Conservation (phyloP, 2,329 filamentous ascomycete species). For the Talaromyces sp. region DNA sequence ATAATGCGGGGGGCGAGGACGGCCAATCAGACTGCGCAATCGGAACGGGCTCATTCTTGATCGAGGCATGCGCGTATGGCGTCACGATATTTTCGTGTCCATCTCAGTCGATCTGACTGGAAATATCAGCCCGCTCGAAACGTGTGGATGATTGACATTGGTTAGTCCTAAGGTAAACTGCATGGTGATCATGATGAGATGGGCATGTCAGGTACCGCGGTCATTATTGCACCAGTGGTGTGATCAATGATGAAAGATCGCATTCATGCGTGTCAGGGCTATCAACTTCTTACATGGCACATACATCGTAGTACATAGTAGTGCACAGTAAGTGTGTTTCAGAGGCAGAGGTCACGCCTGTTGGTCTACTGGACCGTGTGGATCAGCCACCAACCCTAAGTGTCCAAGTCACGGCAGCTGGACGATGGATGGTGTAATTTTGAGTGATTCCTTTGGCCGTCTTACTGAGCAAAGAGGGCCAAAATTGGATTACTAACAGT, state of each 20-base stretch:
- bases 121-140: neutral
- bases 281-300: no score
- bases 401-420: neutral
- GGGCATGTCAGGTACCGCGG: conserved; percentile 8
- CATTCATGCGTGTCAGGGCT: neutral
- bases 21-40: neutral
- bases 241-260: neutral
- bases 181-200: neutral
- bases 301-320: no score
- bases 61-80: neutral
- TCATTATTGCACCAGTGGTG: neutral
- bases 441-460: neutral
- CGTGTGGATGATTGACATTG: no score
- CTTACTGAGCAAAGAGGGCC: neutral
- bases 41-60: neutral
- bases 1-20: neutral
- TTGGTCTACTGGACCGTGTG: neutral
- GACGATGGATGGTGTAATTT: conserved; percentile 6
- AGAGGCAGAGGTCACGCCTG: neutral
- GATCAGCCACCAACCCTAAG: conserved; percentile 7
- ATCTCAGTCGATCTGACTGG: neutral
- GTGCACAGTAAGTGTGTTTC: neutral
- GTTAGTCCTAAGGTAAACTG: neutral
- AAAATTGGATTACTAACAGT: neutral
- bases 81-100: neutral